phyloP scores from a whole-genome alignment of 2,329 filamentous ascomycete genomes.

The Tolypocladium tropicale region DNA sequence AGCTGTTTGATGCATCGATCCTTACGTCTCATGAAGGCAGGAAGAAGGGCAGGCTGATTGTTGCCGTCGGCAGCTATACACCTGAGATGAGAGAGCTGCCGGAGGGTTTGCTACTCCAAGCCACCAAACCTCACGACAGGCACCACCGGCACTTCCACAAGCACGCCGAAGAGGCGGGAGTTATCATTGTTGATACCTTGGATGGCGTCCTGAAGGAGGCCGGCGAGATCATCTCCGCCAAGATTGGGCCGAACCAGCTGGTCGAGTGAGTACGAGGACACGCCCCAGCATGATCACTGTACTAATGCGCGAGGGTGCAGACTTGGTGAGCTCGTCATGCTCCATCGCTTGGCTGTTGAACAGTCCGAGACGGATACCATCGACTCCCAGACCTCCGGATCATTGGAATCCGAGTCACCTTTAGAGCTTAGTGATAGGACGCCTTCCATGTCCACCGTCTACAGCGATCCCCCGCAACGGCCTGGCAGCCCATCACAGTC shows the following conservation, averaged over 20 bases:
- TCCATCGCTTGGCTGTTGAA: constrained; percentile 34
- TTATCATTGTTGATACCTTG: constrained; percentile 64
- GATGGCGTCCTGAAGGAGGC: constrained; percentile 73
- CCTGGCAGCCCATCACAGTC: constrained; percentile 21
- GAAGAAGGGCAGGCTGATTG: constrained; percentile 60
- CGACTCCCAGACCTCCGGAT: constrained; percentile 14
- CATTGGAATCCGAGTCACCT: constrained; percentile 4
- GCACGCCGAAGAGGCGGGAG: constrained; percentile 52
- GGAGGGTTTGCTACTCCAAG: constrained; percentile 60
- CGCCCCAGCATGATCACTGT: neutral
- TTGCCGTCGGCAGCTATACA: constrained; percentile 61
- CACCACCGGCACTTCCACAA: constrained; percentile 54
- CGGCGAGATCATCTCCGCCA: constrained; percentile 75
- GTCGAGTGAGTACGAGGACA: constrained; percentile 53
- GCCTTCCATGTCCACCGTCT: constrained; percentile 32
- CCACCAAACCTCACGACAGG: constrained; percentile 33
- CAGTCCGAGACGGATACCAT: constrained; percentile 25
- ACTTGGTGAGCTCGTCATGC: constrained; percentile 68
- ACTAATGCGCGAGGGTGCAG: constrained; percentile 19
- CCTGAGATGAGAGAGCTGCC: constrained; percentile 76
- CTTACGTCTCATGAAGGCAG: constrained; percentile 63
- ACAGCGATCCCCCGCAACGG: constrained; percentile 15
- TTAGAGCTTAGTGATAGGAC: constrained; percentile 22
- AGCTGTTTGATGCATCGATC: constrained; percentile 64
- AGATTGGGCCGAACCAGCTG: constrained; percentile 61